Evolutionary conservation across 495 filamentous ascomycete genomes (phyloP), one percentile per base, ranked within the genome.

Genomic region (Hyaloscypha hepaticicola): DNA sequence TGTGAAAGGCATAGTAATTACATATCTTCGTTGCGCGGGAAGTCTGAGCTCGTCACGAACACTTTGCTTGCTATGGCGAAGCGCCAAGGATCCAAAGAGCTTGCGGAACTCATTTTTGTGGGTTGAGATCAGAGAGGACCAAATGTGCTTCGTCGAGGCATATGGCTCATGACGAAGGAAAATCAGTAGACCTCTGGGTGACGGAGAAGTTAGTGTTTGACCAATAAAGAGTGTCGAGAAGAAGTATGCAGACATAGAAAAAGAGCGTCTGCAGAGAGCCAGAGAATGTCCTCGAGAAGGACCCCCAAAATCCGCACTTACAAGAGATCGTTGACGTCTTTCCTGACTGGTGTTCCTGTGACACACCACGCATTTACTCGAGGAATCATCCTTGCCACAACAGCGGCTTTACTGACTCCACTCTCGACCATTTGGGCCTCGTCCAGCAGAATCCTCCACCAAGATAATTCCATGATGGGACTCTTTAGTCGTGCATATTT

Each of bases 371-470:
- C 86, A 76, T 95, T 94, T 64, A 90, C 73, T 26, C 94, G 82
- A 59, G 93, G 92, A 65, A 99, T 90, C 24, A 87, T 74, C 27
- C 87, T 80, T 21, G 94, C 93, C 33, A 97, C 83, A 65, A 82
- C 84, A 2, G 95, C 92, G 19, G 94, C 90, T 62, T 90, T 88
- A 72, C 86, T 93, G 8, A 94, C 85, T 56, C 91, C 92, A 65
- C 85, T 92, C 62, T 96, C 94, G 34, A 97, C 84, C 90, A 96
- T 96, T 72, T 99, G 95, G 2, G 93, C 95, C 74, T 97, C 95
- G 72, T 99, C 95, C 3, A 97, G 83, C 65, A 92, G 94, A 2
- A 97, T 86, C 29, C 95, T 84, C 92, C 93, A 73, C 94, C 95
- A 99, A 11, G 79, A 85, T 4, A 96, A 82, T 38, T 88, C 80